These are phyloP conservation scores for Trichaptum fuscoviolaceum DNA, from an alignment of 768 basidiomycete genomes.

Conservation along the genomic window DNA sequence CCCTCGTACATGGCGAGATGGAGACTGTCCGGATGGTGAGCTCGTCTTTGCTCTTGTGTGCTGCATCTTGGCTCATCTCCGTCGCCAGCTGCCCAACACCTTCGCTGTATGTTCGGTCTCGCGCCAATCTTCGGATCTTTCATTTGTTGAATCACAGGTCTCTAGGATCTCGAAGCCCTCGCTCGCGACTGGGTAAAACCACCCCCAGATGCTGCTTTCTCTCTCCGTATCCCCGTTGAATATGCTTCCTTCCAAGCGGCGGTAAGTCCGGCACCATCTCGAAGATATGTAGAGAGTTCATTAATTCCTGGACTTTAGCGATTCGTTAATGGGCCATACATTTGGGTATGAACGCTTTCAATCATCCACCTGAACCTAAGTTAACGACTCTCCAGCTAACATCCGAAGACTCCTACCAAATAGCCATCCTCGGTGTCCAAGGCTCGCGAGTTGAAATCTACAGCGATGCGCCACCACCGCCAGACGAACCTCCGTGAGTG, in stretches of 20 bases:
- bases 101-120: slow-evolving; percentile 45
- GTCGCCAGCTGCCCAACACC: slow-evolving; percentile 56
- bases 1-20: slow-evolving; percentile 79
- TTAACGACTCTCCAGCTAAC: slow-evolving; percentile 48
- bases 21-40: slow-evolving; percentile 75
- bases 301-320: slow-evolving; percentile 42
- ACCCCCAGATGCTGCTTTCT: slow-evolving; percentile 71
- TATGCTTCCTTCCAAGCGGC: slow-evolving; percentile 81
- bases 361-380: slow-evolving; percentile 12
- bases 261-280: slow-evolving; percentile 37
- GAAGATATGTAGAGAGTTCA: slow-evolving; percentile 10
- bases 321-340: slow-evolving; percentile 74
- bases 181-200: slow-evolving; percentile 86
- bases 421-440: slow-evolving; percentile 78
- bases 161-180: slow-evolving; percentile 72
- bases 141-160: slow-evolving; percentile 10
- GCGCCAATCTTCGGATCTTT: background rate
- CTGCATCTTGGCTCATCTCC: slow-evolving; percentile 10
- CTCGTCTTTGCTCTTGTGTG: slow-evolving; percentile 6
- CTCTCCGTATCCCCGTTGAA: slow-evolving; percentile 80
- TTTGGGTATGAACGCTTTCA: slow-evolving; percentile 50
- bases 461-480: slow-evolving; percentile 78
- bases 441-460: slow-evolving; percentile 84
- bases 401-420: slow-evolving; percentile 83
- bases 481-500: slow-evolving; percentile 77